Conservation (phyloP, 148 eudicot species). For the Rhododendron vialii region DNA sequence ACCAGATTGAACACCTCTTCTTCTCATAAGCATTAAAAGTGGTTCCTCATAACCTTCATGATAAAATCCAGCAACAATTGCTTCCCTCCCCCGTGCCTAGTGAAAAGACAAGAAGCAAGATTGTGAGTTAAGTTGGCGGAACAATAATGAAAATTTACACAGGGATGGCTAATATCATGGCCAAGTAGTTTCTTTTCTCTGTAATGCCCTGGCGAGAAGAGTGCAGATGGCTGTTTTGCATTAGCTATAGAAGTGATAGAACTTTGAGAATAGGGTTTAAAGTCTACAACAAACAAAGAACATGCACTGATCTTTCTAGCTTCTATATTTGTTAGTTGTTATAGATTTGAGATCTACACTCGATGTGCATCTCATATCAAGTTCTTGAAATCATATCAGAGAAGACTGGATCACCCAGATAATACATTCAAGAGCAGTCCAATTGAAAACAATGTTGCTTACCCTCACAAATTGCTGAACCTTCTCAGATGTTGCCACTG, state of each 20-base stretch:
- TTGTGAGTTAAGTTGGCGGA: neutral
- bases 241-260: too few species aligned
- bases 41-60: conserved; percentile 98
- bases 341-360: neutral
- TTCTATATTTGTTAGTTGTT: neutral
- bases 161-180: neutral
- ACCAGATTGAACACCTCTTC: conserved; percentile 91
- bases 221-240: neutral
- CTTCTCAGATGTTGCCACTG: conserved; percentile 92
- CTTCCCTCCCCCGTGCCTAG: conserved; percentile 86
- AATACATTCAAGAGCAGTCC: neutral
- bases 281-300: neutral
- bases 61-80: conserved; percentile 92
- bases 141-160: neutral
- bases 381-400: neutral
- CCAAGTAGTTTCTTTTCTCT: neutral
- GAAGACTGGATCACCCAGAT: neutral
- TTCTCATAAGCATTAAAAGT: conserved; percentile 91
- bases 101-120: neutral
- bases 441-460: conserved; percentile 20
- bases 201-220: neutral
- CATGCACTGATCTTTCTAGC: neutral
- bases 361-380: neutral
- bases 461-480: conserved; percentile 95
- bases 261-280: neutral